Evolutionary conservation across 2,329 filamentous ascomycete genomes (phyloP).

Genomic region (Helotiales sp.): DNA sequence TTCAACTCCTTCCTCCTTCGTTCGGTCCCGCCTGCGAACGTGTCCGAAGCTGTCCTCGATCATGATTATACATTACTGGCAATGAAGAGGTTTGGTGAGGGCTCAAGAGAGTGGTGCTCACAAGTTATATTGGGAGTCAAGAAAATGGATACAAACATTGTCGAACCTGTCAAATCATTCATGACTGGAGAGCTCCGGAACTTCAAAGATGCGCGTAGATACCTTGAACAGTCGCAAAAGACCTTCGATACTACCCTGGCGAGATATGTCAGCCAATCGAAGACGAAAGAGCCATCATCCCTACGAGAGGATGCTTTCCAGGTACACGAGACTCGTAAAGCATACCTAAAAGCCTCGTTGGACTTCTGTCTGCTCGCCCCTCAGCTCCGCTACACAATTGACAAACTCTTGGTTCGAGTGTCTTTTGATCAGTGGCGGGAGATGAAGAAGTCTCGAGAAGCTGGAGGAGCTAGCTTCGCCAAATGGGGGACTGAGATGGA

Average conservation of each 20-base stretch:
- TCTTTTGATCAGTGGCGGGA: slow-evolving; percentile 89
- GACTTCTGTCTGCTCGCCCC: slow-evolving; percentile 90
- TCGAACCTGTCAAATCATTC: slow-evolving; percentile 81
- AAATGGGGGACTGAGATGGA: slow-evolving; percentile 82
- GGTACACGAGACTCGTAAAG: slow-evolving; percentile 87
- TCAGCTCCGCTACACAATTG: slow-evolving; percentile 78
- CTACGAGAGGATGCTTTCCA: slow-evolving; percentile 94
- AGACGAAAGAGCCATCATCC: slow-evolving; percentile 89
- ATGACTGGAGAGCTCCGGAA: slow-evolving; percentile 75
- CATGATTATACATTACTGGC: slow-evolving; percentile 93
- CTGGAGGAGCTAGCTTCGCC: slow-evolving; percentile 58
- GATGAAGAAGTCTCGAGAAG: slow-evolving; percentile 71
- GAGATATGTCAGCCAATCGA: slow-evolving; percentile 81
- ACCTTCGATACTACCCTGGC: slow-evolving; percentile 79
- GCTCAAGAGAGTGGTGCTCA: slow-evolving; percentile 84
- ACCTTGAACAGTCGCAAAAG: slow-evolving; percentile 78
- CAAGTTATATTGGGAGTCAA: slow-evolving; percentile 72
- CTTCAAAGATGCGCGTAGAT: slow-evolving; percentile 81
- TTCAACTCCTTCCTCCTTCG: slow-evolving; percentile 76
- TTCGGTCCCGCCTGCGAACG: slow-evolving; percentile 69
- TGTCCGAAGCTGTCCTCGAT: slow-evolving; percentile 84
- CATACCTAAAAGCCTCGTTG: slow-evolving; percentile 88
- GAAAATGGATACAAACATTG: slow-evolving; percentile 72
- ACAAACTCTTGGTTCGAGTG: slow-evolving; percentile 81
- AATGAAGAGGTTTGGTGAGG: slow-evolving; percentile 81